Evolutionary conservation across 139 green algal genomes (phyloP).

Genomic region (Haematococcus lacustris): DNA sequence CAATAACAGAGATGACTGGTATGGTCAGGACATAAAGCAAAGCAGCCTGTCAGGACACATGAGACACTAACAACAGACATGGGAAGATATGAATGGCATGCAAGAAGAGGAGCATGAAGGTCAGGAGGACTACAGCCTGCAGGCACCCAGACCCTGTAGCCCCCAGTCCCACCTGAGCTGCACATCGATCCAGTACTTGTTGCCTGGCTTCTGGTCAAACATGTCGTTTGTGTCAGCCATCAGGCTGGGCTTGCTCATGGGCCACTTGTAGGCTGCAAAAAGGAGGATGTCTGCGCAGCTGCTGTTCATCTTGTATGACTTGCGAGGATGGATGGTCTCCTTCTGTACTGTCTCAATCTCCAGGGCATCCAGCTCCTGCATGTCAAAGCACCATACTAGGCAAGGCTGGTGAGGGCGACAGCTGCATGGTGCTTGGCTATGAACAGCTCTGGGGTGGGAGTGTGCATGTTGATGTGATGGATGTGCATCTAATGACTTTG

Average conservation of each 20-base stretch:
- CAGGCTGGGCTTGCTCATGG: slow-evolving; percentile 87
- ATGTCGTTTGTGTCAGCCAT: slow-evolving; percentile 92
- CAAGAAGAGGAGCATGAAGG: slow-evolving; percentile 6
- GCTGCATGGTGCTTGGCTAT: not conserved
- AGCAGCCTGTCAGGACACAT: not conserved
- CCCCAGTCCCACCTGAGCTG: slow-evolving; percentile 52
- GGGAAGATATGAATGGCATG: not conserved
- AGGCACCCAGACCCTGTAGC: not conserved
- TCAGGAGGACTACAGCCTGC: not conserved
- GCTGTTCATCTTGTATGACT: slow-evolving; percentile 99
- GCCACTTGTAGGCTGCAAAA: slow-evolving; percentile 96
- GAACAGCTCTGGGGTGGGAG: not conserved
- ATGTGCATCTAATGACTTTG: not conserved
- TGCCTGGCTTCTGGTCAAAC: slow-evolving; percentile 91
- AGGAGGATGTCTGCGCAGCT: slow-evolving; percentile 95
- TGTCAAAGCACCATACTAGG: slow-evolving; percentile 50
- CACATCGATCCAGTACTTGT: slow-evolving; percentile 99
- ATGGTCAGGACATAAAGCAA: not conserved
- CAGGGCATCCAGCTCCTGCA: slow-evolving; percentile 96
- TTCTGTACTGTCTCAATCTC: slow-evolving; percentile 99
- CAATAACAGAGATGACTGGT: not conserved
- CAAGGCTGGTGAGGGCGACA: not conserved
- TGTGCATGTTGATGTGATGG: not conserved
- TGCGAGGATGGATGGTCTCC: slow-evolving; percentile 99
- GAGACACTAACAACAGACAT: not conserved